Evolutionary conservation across 768 basidiomycete species (phyloP), one percentile per base, ranked within the genome.

Genomic region (Tylopilus rubrobrunneus): DNA sequence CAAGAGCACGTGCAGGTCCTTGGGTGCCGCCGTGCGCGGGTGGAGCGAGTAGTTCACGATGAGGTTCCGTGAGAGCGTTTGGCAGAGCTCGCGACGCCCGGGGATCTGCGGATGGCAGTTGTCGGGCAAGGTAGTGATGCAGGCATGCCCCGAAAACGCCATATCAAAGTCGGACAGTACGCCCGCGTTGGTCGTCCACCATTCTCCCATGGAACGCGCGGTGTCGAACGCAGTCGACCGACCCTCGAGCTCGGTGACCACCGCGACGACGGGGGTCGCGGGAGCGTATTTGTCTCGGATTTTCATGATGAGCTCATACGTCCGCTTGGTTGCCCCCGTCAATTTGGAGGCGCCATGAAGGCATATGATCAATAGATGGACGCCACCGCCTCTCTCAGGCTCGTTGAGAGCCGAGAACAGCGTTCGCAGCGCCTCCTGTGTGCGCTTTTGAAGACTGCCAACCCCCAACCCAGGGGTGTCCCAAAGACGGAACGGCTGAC

Each of bases 101-200:
- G 52, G 51, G n/a, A 59, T 19, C n/a, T 50, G 49, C 4, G 65
- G 65, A 49, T 63, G 52, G 29, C 60, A 62, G 43, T 48, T 17
- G 37, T 67, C 65, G 17, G 52, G 41, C 14, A 67, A 39, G 4
- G 73, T 68, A 4, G 74, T 75, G 55, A 77, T 64, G 52, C 77
- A 78, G 14, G 70, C 73, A 19, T 73, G 68, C 2, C 62, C 73
- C 4, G 61, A 48, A 34, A 74, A 73, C 23, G 42, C 15, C 59
- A 76, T 75, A 2, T 62, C 57, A 27, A 68, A 45, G 5, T 55
- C 31, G 15, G 56, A 60, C 52, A 78, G 69, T 2, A 21, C 19
- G 7, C 40, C 48, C 34, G 67, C 50, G 47, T 73, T 74, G 48
- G 55, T 42, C 21, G 39, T 47, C 76, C 75, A 77, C 76, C 76